Evolutionary conservation across 768 basidiomycete species (phyloP), one percentile per base, ranked within the genome.

Genomic region (Lyophyllum semitale): DNA sequence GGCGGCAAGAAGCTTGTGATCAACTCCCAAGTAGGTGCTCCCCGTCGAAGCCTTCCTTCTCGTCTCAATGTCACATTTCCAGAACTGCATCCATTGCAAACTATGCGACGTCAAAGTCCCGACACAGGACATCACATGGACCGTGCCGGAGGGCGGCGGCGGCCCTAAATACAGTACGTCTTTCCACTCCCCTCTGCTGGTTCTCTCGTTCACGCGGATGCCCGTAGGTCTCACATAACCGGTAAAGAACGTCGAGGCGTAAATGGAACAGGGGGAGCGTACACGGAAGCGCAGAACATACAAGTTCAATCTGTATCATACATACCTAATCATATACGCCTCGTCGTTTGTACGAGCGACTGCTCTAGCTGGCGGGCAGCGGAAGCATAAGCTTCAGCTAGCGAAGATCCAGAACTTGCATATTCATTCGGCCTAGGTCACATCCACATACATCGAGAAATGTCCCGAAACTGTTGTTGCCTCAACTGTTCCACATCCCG

Each of bases 51-150:
- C 17, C 51, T 35, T 42, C 18, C 41, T 13, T 18, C 33, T 42
- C 26, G 8, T 8, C n/a, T 23, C 35, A 27, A 29, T 40, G 33
- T 29, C 8, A 9, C 18, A 1, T 20, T 51, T 69, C 64, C 61
- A 95, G 90, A 93, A 93, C 63, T 93, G 91, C 66, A 91, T 93
- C 32, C 91, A 96, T 68, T 97, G 94, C 77, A 97, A 95, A 71
- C 77, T 97, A 40, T 99, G 96, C 68, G 93, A 95, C 57, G 87
- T 99, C 75, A 98, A 99, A 74, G 91, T 91, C 4, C 95, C 95
- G 3, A 93, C 93, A 2, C 93, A 97, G 68, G 96, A 98, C 69
- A 97, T 99, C 62, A 92, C 88, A 15, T 98, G 96, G 96, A 89
- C 87, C 5, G 94, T 97, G 0, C 97, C 97, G 0, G 95, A 98